Conservation (phyloP, 768 basidiomycete genomes). For the Russula dissimulans region DNA sequence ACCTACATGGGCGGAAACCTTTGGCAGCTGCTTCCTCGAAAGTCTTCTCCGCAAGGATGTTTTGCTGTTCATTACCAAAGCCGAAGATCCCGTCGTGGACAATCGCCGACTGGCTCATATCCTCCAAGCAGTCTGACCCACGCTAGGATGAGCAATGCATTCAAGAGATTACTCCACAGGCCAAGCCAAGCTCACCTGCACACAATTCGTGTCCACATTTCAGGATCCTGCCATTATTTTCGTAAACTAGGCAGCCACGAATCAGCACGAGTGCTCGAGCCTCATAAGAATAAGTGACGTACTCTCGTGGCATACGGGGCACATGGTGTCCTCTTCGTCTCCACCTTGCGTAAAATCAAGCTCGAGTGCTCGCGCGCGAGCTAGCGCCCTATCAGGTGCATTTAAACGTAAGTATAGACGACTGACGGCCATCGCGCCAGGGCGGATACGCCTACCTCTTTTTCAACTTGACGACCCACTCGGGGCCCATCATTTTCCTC, state of each 20-base stretch:
- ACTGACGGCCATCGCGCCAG: background rate
- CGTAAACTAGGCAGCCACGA: slow-evolving; percentile 33
- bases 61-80: slow-evolving; percentile 45
- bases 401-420: slow-evolving; percentile 25
- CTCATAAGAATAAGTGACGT: slow-evolving; percentile 16
- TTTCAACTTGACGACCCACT: slow-evolving; percentile 28
- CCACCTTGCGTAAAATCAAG: slow-evolving; percentile 44
- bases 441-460: background rate
- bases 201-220: slow-evolving; percentile 63
- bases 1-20: slow-evolving; percentile 50
- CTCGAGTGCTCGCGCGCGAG: slow-evolving; percentile 38
- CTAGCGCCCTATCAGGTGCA: slow-evolving; percentile 32
- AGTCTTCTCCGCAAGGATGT: slow-evolving; percentile 43
- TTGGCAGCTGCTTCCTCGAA: slow-evolving; percentile 49
- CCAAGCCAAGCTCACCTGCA: slow-evolving; percentile 34
- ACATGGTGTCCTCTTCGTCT: slow-evolving; percentile 37
- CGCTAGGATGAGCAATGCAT: background rate
- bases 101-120: slow-evolving; percentile 42
- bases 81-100: slow-evolving; percentile 54
- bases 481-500: slow-evolving; percentile 34
- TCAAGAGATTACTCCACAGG: background rate
- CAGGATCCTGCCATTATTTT: slow-evolving; percentile 49
- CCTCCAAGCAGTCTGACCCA: slow-evolving; percentile 43
- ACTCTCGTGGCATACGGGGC: slow-evolving; percentile 64
- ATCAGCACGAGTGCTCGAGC: background rate